These are phyloP conservation scores for Xylariales sp. DNA, from an alignment of 2,329 filamentous ascomycete species.

Conservation along the genomic window DNA sequence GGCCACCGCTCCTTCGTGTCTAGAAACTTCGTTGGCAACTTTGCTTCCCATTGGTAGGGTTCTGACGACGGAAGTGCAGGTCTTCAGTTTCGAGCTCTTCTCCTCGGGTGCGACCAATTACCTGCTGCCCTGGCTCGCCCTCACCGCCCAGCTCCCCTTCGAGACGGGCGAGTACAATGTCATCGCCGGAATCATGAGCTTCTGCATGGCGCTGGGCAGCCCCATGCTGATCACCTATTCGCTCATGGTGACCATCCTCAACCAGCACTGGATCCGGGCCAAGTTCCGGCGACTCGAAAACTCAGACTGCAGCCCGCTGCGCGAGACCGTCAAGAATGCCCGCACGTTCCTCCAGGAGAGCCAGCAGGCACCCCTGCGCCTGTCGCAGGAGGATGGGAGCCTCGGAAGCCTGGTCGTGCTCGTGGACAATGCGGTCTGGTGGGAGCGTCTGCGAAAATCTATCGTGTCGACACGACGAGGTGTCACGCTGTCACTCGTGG, in stretches of 20 bases:
- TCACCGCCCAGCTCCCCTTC: conserved; percentile 15
- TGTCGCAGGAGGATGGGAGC: conserved; percentile 11
- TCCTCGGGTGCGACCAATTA: conserved; percentile 12
- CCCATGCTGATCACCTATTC: conserved; percentile 16
- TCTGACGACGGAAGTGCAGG: conserved; percentile 1
- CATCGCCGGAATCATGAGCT: conserved; percentile 12
- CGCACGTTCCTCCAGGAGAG: conserved; percentile 13
- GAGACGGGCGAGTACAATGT: conserved; percentile 13
- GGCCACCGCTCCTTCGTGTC: too few relatives aligned
- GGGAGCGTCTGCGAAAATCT: conserved; percentile 8
- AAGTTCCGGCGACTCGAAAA: conserved; percentile 10
- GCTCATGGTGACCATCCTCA: conserved; percentile 15
- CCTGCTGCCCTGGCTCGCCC: conserved; percentile 15
- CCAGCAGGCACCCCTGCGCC: conserved; percentile 10
- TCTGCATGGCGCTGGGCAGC: conserved; percentile 14
- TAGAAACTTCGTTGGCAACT: too few relatives aligned
- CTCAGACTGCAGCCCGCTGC: conserved; percentile 1
- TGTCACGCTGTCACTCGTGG: conserved; percentile 11
- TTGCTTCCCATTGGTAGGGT: too few relatives aligned
- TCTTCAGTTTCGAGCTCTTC: conserved; percentile 12
- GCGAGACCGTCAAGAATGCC: conserved; percentile 7
- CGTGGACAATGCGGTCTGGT: conserved; percentile 12
- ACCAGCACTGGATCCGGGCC: conserved; percentile 11
- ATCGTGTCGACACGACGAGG: conserved; percentile 11
- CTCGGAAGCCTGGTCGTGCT: conserved; percentile 12